phyloP scores from a whole-genome alignment of 2,329 filamentous ascomycete species.

The Knufia petricola region DNA sequence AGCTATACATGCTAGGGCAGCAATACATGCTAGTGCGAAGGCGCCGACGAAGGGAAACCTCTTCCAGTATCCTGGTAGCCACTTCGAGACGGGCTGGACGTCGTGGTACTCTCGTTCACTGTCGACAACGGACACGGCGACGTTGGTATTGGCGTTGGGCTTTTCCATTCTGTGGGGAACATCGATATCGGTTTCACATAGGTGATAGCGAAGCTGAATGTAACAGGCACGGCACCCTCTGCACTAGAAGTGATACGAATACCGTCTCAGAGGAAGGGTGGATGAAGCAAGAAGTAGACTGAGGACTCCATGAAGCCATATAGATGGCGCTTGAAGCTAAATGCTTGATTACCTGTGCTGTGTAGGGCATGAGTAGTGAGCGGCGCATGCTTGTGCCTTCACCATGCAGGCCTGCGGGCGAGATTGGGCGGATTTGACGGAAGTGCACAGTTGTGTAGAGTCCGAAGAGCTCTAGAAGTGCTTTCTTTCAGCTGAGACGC shows the following conservation, averaged over 20 bases:
- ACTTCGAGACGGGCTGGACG: constrained; percentile 7
- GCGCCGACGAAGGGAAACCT: constrained; percentile 9
- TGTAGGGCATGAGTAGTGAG: too few relatives aligned
- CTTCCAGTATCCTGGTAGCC: constrained; percentile 8
- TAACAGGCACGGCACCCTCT: too few relatives aligned
- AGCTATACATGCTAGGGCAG: background rate
- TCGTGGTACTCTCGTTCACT: background rate
- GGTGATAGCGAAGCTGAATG: too few relatives aligned
- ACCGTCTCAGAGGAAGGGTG: too few relatives aligned
- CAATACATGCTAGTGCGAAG: constrained; percentile 1
- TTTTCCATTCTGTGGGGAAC: constrained; percentile 1
- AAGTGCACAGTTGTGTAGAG: too few relatives aligned
- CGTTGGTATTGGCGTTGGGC: background rate
- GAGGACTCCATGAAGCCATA: too few relatives aligned
- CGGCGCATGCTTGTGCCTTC: background rate
- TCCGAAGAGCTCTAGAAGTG: too few relatives aligned
- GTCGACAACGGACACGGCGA: background rate
- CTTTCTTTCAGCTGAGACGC: too few relatives aligned
- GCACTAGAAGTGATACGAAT: too few relatives aligned
- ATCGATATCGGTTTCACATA: too few relatives aligned
- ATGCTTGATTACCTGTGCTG: background rate
- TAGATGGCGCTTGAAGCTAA: background rate
- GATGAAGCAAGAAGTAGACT: background rate
- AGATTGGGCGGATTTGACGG: too few relatives aligned
- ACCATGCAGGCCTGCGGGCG: background rate